Evolutionary conservation across 768 basidiomycete species (phyloP).

Genomic region (Panaeolus papilionaceus): DNA sequence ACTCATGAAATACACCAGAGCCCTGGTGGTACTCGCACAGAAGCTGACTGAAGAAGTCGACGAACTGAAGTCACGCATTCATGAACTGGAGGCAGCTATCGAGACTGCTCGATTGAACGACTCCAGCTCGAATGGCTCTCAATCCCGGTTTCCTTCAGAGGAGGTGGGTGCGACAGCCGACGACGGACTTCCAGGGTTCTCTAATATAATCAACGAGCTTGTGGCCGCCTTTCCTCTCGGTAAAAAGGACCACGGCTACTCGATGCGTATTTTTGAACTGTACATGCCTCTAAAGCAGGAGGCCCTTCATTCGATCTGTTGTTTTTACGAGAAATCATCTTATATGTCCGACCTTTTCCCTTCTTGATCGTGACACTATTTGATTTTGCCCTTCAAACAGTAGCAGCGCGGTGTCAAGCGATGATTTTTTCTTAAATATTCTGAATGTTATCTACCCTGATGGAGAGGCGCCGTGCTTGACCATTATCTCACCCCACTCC

Average conservation of each 20-base stretch:
- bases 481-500: slow-evolving; percentile 49
- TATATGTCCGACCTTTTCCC: slow-evolving; percentile 48
- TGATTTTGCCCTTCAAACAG: slow-evolving; percentile 32
- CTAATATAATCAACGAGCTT: slow-evolving; percentile 46
- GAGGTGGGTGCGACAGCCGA: background rate
- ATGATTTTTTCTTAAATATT: slow-evolving; percentile 48
- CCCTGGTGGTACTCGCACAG: slow-evolving; percentile 57
- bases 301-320: slow-evolving; percentile 45
- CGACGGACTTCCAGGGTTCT: background rate
- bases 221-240: slow-evolving; percentile 58
- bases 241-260: slow-evolving; percentile 42
- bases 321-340: slow-evolving; percentile 50
- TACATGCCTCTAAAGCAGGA: slow-evolving; percentile 47
- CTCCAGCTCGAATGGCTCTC: background rate
- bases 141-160: background rate
- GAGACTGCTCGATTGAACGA: slow-evolving; percentile 30
- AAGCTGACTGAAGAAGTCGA: slow-evolving; percentile 54
- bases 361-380: background rate
- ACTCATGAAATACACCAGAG: slow-evolving; percentile 21
- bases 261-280: slow-evolving; percentile 41
- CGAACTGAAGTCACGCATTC: slow-evolving; percentile 44
- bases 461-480: slow-evolving; percentile 34
- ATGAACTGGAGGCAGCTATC: slow-evolving; percentile 52
- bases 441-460: slow-evolving; percentile 49
- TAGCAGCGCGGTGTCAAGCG: slow-evolving; percentile 49